Evolutionary conservation across 2,329 filamentous ascomycete species (phyloP), one percentile per base, ranked within the genome.

Genomic region (Laburnicola sp.): DNA sequence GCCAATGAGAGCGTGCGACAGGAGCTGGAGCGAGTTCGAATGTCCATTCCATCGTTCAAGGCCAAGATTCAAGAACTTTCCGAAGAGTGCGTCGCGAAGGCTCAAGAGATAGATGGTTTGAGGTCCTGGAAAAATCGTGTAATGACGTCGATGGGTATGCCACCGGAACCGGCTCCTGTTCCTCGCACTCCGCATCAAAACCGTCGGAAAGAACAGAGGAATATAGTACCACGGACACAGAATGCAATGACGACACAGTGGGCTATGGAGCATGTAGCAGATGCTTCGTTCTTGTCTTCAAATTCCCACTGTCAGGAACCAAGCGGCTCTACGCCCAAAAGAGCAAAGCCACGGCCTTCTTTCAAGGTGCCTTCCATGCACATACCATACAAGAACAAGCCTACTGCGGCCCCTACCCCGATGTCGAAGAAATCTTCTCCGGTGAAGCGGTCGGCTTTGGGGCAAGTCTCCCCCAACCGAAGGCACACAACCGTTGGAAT

Each of bases 281-380:
- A 69, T 44, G 53, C 55, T 5, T 66, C 64, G 3, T 64, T 67
- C 36, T 60, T 47, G 11, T 68, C 66, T 3, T 57, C 54, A 3
- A 48, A 54, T 23, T 56, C 54, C 3, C 48, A 51, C 22, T 59
- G 59, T 21, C 50, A 57, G 6, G 50, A 50, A 4, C 62, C 54
- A 25, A 51, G 43, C 28, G 62, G 63, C 9, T 72, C 72, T 2
- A 71, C 68, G 5, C 75, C 75, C 2, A 79, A 80, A 56, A 72
- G 77, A 11, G 53, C 67, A 1, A 75, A 72, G 46, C 64, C 70
- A 25, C 64, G 66, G 21, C 50, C 58, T 3, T 60, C 70, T 1
- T 70, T 68, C 54, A 71, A 68, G 39, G 54, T 62, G 4, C 63
- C 69, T 25, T 51, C 57, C 2, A 59, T 69, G 52, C 63, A 64